phyloP scores from a whole-genome alignment of 2,329 filamentous ascomycete species.

The Aspergillus sp. region DNA sequence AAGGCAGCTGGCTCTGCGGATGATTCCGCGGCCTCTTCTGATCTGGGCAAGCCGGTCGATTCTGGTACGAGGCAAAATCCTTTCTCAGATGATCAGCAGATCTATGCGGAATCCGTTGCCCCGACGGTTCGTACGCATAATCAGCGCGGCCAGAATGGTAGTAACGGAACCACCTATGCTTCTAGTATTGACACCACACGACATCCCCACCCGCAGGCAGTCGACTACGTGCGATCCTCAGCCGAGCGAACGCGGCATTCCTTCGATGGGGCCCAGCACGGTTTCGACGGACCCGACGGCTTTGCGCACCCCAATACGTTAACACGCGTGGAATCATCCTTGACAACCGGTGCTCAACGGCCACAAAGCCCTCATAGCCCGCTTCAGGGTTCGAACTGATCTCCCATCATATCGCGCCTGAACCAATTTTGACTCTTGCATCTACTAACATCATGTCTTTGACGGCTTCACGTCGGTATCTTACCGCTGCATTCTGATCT shows the following conservation, averaged over 20 bases:
- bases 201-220: conserved; percentile 57
- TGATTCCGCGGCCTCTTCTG: conserved; percentile 40
- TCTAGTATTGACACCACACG: conserved; percentile 47
- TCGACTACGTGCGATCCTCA: conserved; percentile 64
- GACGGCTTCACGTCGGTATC: conserved; percentile 20
- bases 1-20: conserved; percentile 43
- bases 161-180: conserved; percentile 91
- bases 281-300: conserved; percentile 84
- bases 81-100: conserved; percentile 82
- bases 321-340: conserved; percentile 74
- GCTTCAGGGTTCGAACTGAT: conserved; percentile 33
- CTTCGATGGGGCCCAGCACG: conserved; percentile 80
- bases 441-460: conserved; percentile 24
- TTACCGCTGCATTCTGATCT: conserved; percentile 21
- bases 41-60: conserved; percentile 51
- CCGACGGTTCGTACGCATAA: conserved; percentile 76
- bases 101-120: conserved; percentile 88
- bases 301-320: conserved; percentile 89
- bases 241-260: conserved; percentile 83
- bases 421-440: conserved; percentile 25
- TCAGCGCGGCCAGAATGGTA: conserved; percentile 81
- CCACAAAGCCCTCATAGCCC: conserved; percentile 34
- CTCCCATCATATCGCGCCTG: conserved; percentile 32
- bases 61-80: conserved; percentile 59
- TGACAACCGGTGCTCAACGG: conserved; percentile 26